Evolutionary conservation across 352 stramenopile genomes (phyloP).

Genomic region (Globisporangium orthogonon): DNA sequence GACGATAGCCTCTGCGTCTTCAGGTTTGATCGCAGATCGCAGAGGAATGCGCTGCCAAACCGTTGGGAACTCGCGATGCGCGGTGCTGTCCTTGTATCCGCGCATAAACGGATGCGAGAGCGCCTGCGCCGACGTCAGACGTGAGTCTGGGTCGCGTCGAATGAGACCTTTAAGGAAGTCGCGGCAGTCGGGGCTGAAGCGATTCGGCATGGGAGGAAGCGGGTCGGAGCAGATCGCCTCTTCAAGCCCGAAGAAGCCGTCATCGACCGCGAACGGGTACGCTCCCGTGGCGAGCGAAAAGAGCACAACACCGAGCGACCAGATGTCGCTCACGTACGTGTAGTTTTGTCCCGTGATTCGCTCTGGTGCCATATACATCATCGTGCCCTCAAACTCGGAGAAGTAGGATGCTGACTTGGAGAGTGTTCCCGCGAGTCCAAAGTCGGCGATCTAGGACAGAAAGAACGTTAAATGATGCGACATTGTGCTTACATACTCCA

Average conservation of each 20-base stretch:
- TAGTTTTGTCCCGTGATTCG: constrained; percentile 87
- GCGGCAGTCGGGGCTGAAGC: constrained; percentile 85
- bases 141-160: constrained; percentile 70
- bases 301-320: constrained; percentile 69
- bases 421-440: constrained; percentile 70
- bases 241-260: constrained; percentile 81
- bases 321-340: constrained; percentile 71
- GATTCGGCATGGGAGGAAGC: constrained; percentile 62
- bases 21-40: constrained; percentile 4
- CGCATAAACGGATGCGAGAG: constrained; percentile 87
- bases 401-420: constrained; percentile 75
- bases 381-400: constrained; percentile 86
- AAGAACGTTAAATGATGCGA: not conserved
- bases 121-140: constrained; percentile 82
- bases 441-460: constrained; percentile 53
- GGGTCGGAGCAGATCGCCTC: constrained; percentile 76
- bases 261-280: constrained; percentile 68
- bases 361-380: constrained; percentile 95
- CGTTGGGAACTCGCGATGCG: constrained; percentile 24
- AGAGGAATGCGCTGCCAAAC: constrained; percentile 38
- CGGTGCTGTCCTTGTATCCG: constrained; percentile 29
- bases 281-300: constrained; percentile 58
- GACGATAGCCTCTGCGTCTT: constrained; percentile 8
- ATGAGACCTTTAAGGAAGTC: constrained; percentile 92
- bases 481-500: too few species aligned